Evolutionary conservation across 139 green algal genomes (phyloP).

Genomic region (Chlorella sp.): DNA sequence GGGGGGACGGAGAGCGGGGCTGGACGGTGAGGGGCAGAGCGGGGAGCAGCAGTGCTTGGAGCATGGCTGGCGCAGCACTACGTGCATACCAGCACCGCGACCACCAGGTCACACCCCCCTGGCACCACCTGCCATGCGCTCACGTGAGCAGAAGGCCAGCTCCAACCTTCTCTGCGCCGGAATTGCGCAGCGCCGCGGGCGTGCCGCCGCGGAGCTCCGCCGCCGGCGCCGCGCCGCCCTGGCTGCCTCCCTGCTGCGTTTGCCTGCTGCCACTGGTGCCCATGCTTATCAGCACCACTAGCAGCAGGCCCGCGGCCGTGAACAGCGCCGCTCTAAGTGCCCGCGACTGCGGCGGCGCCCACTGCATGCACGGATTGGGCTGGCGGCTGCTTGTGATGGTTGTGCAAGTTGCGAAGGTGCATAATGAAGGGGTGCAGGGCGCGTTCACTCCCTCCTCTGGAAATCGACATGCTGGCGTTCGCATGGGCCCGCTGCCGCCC

Average conservation of each 20-base stretch:
- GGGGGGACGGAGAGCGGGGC: background rate
- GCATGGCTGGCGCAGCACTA: background rate
- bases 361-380: no score
- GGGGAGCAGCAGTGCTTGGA: background rate
- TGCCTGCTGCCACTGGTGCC: background rate
- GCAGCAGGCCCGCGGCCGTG: no score
- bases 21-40: background rate
- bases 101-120: no score
- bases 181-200: background rate
- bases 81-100: background rate
- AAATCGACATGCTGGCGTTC: no score
- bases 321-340: no score
- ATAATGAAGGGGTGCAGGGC: no score
- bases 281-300: background rate
- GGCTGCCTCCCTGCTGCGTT: background rate
- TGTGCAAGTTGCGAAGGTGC: no score
- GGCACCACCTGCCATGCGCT: background rate
- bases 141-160: slow-evolving; percentile 49
- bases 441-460: no score
- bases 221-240: background rate
- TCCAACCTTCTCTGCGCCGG: slow-evolving; percentile 39
- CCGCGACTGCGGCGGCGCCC: no score
- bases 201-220: background rate
- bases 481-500: no score
- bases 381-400: no score